These are phyloP conservation scores for Botrytis squamosa DNA, from an alignment of 2,329 filamentous ascomycete species.

Conservation along the genomic window DNA sequence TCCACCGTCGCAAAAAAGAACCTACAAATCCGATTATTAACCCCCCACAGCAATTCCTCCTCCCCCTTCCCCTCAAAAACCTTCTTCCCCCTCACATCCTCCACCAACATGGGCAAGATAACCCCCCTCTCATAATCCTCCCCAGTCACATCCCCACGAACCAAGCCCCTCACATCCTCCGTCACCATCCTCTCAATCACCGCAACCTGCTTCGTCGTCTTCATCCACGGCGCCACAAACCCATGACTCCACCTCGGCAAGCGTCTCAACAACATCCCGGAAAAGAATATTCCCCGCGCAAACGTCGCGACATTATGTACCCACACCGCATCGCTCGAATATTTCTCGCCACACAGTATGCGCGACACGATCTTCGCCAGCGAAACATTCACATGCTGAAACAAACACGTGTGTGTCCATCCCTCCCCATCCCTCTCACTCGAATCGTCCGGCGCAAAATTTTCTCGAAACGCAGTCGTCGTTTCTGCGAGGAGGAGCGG, in stretches of 20 bases:
- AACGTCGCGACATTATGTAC: conserved; percentile 8
- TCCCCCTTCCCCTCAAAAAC: background rate
- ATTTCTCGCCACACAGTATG: conserved; percentile 3
- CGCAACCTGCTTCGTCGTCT: background rate
- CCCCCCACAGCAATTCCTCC: background rate
- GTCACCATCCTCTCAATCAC: background rate
- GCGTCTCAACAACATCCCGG: background rate
- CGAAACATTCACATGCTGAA: background rate
- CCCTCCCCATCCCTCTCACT: background rate
- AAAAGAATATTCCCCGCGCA: conserved; percentile 10
- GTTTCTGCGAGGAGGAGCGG: conserved; percentile 10
- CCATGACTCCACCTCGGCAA: background rate
- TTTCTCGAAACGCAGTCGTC: background rate
- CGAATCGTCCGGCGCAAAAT: background rate
- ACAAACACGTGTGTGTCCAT: conserved; percentile 7
- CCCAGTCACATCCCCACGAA: background rate
- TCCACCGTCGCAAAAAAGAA: conserved; percentile 18
- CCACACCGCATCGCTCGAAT: background rate
- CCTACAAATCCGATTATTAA: background rate
- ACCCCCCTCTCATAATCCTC: background rate
- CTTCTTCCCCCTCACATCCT: conserved; percentile 1
- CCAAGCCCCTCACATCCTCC: background rate
- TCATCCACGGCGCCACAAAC: conserved; percentile 12
- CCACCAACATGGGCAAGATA: background rate
- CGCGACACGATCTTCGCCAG: background rate